These are phyloP conservation scores for Diversispora eburnea DNA, from an alignment of 192 early-diverging fungal genomes.

Conservation along the genomic window DNA sequence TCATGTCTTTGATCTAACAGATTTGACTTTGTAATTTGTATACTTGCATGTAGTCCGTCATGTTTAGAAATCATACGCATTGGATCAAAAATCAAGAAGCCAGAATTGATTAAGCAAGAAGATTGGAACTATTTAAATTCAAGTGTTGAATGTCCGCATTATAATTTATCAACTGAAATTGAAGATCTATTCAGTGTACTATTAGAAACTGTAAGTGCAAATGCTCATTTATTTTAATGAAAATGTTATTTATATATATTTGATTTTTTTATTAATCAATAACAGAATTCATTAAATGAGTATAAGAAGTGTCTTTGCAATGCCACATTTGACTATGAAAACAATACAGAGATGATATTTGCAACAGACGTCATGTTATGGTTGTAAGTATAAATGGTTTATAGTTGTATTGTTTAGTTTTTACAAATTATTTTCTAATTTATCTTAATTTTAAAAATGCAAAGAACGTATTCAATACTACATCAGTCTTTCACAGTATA, in stretches of 20 bases:
- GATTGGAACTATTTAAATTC: conserved; percentile 22
- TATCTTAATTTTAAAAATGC: conserved; percentile 19
- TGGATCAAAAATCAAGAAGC: conserved; percentile 18
- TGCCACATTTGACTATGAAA: conserved; percentile 17
- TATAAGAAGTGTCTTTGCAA: conserved; percentile 22
- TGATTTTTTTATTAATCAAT: conserved; percentile 22
- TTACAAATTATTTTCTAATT: conserved; percentile 10
- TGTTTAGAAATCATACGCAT: conserved; percentile 17
- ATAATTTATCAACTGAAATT: conserved; percentile 1
- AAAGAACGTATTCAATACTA: conserved; percentile 20
- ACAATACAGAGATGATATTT: conserved; percentile 13
- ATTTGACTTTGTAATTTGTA: conserved; percentile 1
- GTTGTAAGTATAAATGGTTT: conserved; percentile 21
- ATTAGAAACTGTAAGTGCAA: conserved; percentile 27
- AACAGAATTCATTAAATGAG: conserved; percentile 22
- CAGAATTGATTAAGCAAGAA: conserved; percentile 22
- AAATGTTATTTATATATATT: conserved; percentile 21
- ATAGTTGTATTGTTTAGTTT: conserved; percentile 1
- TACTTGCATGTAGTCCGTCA: conserved; percentile 17
- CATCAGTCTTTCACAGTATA: background rate
- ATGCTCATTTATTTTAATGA: conserved; percentile 19
- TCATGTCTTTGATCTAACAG: conserved; percentile 8
- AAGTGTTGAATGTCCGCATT: conserved; percentile 20
- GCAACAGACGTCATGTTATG: conserved; percentile 23
- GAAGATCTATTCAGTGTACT: conserved; percentile 11